phyloP scores from a whole-genome alignment of 2,329 filamentous ascomycete genomes.

The Claviceps sp. region DNA sequence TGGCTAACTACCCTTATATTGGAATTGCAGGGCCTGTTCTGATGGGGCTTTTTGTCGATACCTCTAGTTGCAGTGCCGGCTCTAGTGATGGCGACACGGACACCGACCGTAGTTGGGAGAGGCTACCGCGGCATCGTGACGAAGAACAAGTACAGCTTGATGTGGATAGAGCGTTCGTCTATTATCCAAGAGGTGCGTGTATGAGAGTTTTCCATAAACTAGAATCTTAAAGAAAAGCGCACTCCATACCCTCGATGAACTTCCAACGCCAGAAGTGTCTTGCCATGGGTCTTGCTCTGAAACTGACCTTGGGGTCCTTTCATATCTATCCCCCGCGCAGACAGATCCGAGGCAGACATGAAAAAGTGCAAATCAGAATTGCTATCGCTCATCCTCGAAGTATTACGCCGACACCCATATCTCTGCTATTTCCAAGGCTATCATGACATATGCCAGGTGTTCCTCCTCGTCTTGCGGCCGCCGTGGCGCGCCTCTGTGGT shows the following conservation, averaged over 20 bases:
- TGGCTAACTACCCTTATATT: background rate
- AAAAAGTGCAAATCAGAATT: slow-evolving; percentile 60
- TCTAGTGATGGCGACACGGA: background rate
- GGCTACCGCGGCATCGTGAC: slow-evolving; percentile 65
- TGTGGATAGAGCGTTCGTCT: slow-evolving; percentile 91
- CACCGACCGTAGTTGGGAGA: slow-evolving; percentile 34
- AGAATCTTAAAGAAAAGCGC: background rate
- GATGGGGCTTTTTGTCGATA: slow-evolving; percentile 26
- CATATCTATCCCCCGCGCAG: slow-evolving; percentile 24
- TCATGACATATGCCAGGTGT: slow-evolving; percentile 94
- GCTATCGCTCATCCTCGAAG: slow-evolving; percentile 63
- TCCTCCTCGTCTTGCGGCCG: slow-evolving; percentile 70
- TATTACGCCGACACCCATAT: slow-evolving; percentile 68
- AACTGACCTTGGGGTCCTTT: background rate
- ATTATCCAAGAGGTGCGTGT: slow-evolving; percentile 67
- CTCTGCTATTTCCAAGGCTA: slow-evolving; percentile 97
- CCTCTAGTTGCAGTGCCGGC: background rate
- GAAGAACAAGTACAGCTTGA: slow-evolving; percentile 87
- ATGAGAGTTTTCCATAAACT: background rate
- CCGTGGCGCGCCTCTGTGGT: slow-evolving; percentile 48
- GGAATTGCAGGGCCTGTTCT: slow-evolving; percentile 44
- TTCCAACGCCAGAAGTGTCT: background rate
- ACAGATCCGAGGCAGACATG: slow-evolving; percentile 56
- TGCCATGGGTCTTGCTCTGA: background rate
- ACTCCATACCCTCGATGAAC: background rate